Evolutionary conservation across 163 green algal genomes (phyloP).

Genomic region (Scenedesmus sp.): DNA sequence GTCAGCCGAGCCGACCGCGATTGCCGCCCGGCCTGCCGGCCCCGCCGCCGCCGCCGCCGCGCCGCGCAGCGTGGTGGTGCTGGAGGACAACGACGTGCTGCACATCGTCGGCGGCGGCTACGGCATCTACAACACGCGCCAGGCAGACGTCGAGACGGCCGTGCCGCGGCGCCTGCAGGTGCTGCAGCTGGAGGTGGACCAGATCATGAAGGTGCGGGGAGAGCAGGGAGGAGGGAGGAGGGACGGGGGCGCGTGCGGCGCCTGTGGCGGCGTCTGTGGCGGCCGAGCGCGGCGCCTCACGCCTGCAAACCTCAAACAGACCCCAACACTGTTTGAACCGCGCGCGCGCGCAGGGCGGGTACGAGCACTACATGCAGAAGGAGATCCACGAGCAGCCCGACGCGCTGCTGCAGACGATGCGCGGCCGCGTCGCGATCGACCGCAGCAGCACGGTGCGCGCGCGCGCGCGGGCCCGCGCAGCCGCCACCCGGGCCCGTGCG

Average conservation of each 20-base stretch:
- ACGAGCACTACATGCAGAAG: constrained; percentile 99
- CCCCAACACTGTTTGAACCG: not conserved
- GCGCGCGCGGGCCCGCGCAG: too few species aligned
- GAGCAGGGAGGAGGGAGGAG: too few species aligned
- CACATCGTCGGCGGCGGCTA: constrained; percentile 83
- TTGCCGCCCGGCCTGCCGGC: too few species aligned
- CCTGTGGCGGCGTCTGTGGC: too few species aligned
- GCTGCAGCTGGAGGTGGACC: constrained; percentile 75
- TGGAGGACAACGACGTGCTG: constrained; percentile 97
- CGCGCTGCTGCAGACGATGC: constrained; percentile 85
- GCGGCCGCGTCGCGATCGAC: constrained; percentile 75
- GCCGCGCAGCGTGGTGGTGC: constrained; percentile 85
- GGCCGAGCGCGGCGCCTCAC: too few species aligned
- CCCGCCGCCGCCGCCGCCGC: not conserved
- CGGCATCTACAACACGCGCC: constrained; percentile 82
- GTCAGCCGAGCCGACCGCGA: too few species aligned
- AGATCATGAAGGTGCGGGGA: constrained; percentile 92
- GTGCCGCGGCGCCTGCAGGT: constrained; percentile 89
- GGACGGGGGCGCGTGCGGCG: too few species aligned
- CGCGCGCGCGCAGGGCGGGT: constrained; percentile 65
- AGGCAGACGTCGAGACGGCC: constrained; percentile 62
- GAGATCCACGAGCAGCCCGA: constrained; percentile 97
- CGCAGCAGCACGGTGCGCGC: too few species aligned
- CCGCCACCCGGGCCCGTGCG: not conserved
- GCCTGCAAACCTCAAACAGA: not conserved